Percentiles rank a stretch among this genome's conserved stretches.
phyloP scores from a whole-genome alignment of 805 yeast species.

The Priceomyces castillae region DNA sequence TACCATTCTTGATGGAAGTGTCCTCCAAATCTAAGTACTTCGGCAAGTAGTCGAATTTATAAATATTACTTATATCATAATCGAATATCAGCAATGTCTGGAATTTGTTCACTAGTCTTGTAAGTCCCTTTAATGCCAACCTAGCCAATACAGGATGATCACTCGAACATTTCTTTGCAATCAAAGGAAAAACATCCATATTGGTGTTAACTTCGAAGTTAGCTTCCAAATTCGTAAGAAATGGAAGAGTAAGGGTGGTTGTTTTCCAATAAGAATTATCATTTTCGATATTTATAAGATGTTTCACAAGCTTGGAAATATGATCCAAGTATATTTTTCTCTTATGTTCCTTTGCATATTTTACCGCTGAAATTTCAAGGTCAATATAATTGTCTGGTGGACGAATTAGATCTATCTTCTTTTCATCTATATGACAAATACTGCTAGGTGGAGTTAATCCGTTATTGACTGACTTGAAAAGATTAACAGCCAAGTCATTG shows the following conservation, averaged over 20 bases:
- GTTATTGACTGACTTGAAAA: conserved; percentile 39
- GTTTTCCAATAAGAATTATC: conserved; percentile 55
- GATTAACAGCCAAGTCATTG: conserved; percentile 49
- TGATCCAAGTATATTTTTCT: conserved; percentile 40
- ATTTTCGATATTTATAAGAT: conserved; percentile 24
- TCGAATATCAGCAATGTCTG: conserved; percentile 43
- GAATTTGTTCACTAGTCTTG: conserved; percentile 49
- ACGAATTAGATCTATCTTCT: conserved; percentile 43
- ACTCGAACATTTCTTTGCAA: conserved; percentile 49
- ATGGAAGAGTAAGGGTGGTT: conserved; percentile 45
- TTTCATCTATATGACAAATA: conserved; percentile 49
- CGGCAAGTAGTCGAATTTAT: conserved; percentile 33
- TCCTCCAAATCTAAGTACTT: conserved; percentile 41
- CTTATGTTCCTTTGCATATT: conserved; percentile 61
- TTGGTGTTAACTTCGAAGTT: conserved; percentile 47
- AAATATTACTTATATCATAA: conserved; percentile 46
- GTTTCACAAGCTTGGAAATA: conserved; percentile 43
- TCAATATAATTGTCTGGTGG: conserved; percentile 63
- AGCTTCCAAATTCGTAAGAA: conserved; percentile 52
- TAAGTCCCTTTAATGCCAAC: conserved; percentile 57
- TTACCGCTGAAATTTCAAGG: conserved; percentile 56
- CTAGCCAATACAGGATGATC: conserved; percentile 69
- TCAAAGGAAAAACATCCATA: conserved; percentile 38
- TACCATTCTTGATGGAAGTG: conserved; percentile 34
- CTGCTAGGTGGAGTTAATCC: conserved; percentile 33